Percentiles rank a stretch among this genome's conserved stretches.
Conservation (phyloP, 2,329 filamentous ascomycete genomes). For the Epichloe festucae region DNA sequence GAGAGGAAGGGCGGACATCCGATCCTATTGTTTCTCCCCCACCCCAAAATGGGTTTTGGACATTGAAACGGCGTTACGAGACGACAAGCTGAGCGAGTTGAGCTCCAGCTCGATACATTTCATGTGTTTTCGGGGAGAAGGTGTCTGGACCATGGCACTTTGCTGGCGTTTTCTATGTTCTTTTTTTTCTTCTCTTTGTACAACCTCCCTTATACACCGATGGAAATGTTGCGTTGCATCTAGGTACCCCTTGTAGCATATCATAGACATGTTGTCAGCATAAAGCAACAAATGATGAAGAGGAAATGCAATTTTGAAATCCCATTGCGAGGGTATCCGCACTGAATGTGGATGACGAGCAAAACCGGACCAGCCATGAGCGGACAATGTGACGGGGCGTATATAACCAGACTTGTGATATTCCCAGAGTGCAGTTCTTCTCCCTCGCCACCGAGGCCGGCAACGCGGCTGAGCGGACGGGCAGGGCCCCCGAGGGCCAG, state of each 20-base stretch:
- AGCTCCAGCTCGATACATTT: not conserved
- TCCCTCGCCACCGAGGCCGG: constrained; percentile 26
- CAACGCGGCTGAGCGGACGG: constrained; percentile 33
- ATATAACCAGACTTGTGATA: too few relatives aligned
- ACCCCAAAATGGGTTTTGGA: not conserved
- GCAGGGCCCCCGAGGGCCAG: constrained; percentile 19
- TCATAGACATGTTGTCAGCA: not conserved
- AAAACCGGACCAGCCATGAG: too few relatives aligned
- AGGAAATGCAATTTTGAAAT: too few relatives aligned
- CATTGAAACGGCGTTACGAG: constrained; percentile 1
- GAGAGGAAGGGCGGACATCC: not conserved
- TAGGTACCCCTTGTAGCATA: not conserved
- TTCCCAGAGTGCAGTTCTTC: not conserved
- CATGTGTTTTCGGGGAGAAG: not conserved
- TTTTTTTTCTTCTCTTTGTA: not conserved
- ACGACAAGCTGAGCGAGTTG: not conserved
- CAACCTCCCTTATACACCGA: not conserved
- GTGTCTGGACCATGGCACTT: not conserved
- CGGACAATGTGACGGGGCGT: too few relatives aligned
- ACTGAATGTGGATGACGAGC: too few relatives aligned
- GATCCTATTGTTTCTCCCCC: not conserved
- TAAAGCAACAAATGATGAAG: not conserved
- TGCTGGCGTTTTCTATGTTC: not conserved
- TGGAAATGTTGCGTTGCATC: not conserved
- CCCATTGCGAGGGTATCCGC: too few relatives aligned